A percentile compares a stretch with the other conserved stretches of the same genome.
Evolutionary conservation across 306 rosid genomes (phyloP).

Genomic region (Clitoria ternatea): DNA sequence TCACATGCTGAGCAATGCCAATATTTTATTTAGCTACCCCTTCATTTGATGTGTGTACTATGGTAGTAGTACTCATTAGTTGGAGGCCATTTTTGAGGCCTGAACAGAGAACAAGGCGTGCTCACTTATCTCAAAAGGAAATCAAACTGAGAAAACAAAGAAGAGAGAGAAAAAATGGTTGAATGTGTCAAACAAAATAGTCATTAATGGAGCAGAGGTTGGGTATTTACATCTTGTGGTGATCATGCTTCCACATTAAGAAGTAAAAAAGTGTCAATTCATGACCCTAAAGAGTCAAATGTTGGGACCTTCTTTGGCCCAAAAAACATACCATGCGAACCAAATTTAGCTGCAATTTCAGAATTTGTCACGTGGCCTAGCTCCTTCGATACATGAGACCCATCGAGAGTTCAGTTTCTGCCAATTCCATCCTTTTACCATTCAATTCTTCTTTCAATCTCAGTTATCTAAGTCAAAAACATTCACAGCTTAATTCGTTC

Average conservation of each 20-base stretch:
- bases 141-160: not conserved
- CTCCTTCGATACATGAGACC: not conserved
- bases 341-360: not conserved
- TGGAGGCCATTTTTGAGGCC: constrained; percentile 16
- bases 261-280: constrained; percentile 16
- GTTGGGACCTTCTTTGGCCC: constrained; percentile 34
- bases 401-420: not conserved
- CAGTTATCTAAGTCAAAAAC: no score
- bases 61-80: not conserved
- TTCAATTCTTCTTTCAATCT: no score
- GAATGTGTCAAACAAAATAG: constrained; percentile 15
- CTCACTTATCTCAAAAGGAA: not conserved
- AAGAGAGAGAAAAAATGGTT: not conserved
- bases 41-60: not conserved
- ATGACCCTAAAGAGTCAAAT: constrained; percentile 22
- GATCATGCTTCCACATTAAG: constrained; percentile 21
- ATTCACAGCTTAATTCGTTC: no score
- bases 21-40: no score
- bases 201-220: constrained; percentile 9
- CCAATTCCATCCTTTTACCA: constrained; percentile 2
- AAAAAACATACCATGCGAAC: not conserved
- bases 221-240: constrained; percentile 25
- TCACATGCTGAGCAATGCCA: not conserved
- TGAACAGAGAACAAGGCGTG: not conserved
- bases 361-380: constrained; percentile 18